Base-by-base conservation (phyloP, 1,139 yeast species). In the Ogataea hybrid region DNA sequence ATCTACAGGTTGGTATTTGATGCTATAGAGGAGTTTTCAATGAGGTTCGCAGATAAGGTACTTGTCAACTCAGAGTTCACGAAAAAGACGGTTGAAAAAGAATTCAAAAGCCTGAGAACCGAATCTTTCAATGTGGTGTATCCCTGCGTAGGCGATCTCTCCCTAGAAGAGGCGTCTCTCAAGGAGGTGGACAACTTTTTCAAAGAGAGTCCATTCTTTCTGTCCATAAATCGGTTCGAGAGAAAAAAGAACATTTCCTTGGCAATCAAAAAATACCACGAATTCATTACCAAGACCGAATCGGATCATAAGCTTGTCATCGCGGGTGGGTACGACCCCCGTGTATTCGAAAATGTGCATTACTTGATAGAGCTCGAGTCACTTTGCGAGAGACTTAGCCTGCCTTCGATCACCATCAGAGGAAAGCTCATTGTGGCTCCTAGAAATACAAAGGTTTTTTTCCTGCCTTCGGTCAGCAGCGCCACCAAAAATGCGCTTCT, bases 61-160 rank as follows among this genome's bases (percentile, higher is more conserved):
- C 88, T 88, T 16, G 98, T 92, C 16, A 92, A 92, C 64, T 87
- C 96, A 15, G 70, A 77, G 15, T 92, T 90, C 64, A 92, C 99
- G 1, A 79, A 76, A 51, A 60, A 76, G 0, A 75, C 88, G 2
- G 92, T 86, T 54, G 68, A 74, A 44, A 64, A 72, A 22, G 83
- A 95, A 0, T 90, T 92, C 57, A 61, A 61, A 3, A 56, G 51
- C 3, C 40, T 52, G 33, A 55, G 30, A 43, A 51, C 43, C 38
- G 44, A 39, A 7, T 66, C 70, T 11, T 92, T 96, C 0, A 76
- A 75, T 11, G 92, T 92, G 4, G 73, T 90, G 2, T 90, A 94
- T 54, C 98, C 99, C 0, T 90, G 97, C 63, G 96, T 92, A 3
- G 81, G 83, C 40, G 54, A 52, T 0, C 33, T 42, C 10, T 53